These are phyloP conservation scores for Mortierella sp. DNA, from an alignment of 371 early-diverging fungal genomes.

Conservation along the genomic window DNA sequence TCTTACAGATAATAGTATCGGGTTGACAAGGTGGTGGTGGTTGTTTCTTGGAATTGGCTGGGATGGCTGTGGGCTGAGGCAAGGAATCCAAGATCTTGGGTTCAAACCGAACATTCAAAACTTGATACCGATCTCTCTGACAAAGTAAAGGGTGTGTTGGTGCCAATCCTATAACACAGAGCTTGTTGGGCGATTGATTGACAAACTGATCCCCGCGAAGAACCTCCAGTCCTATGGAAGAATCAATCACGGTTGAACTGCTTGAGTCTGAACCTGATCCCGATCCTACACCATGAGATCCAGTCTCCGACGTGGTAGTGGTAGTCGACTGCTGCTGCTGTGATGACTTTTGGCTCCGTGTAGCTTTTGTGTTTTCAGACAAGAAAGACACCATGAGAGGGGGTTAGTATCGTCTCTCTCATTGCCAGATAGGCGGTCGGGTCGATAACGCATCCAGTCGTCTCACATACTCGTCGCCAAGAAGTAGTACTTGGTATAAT, in stretches of 20 bases:
- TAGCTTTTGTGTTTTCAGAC: too few species aligned
- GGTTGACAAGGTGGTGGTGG: slow-evolving; percentile 33
- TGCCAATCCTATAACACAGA: slow-evolving; percentile 40
- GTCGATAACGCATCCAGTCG: too few species aligned
- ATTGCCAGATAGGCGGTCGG: too few species aligned
- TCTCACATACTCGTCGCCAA: slow-evolving; percentile 18
- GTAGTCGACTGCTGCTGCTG: too few species aligned
- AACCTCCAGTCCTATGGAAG: slow-evolving; percentile 20
- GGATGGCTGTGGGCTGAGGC: slow-evolving; percentile 38
- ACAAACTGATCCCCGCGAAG: slow-evolving; percentile 46
- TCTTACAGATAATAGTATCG: slow-evolving; percentile 38
- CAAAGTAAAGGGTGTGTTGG: slow-evolving; percentile 40
- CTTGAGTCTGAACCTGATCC: too few species aligned
- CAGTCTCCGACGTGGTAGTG: too few species aligned
- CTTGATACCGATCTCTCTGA: slow-evolving; percentile 27
- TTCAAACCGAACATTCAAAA: slow-evolving; percentile 35
- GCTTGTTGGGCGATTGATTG: slow-evolving; percentile 51
- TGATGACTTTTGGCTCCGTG: too few species aligned
- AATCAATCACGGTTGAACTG: slow-evolving; percentile 25
- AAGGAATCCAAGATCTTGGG: slow-evolving; percentile 14
- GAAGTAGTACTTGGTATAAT: slow-evolving; percentile 44
- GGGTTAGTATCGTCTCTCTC: too few species aligned
- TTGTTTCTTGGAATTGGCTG: slow-evolving; percentile 38
- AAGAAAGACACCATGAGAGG: too few species aligned
- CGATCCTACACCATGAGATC: too few species aligned